phyloP scores from a whole-genome alignment of 176 grass and related monocot genomes.

The Luzula sylvatica region DNA sequence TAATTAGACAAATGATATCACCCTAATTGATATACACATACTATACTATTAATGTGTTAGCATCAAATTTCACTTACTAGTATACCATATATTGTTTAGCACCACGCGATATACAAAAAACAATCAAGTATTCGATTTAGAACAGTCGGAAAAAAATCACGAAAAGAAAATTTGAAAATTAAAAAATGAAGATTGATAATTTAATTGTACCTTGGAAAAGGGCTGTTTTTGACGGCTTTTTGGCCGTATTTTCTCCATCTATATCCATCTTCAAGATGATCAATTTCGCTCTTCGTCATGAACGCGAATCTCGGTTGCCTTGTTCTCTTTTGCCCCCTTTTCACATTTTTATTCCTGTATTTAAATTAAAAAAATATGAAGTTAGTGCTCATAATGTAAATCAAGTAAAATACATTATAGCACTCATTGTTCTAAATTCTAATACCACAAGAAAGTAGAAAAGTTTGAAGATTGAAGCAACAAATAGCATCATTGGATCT shows the following conservation, averaged over 20 bases:
- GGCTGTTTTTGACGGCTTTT: constrained; percentile 91
- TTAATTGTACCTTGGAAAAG: constrained; percentile 59
- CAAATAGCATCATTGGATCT: constrained; percentile 18
- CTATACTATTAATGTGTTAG: too few relatives aligned
- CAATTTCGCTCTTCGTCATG: constrained; percentile 82
- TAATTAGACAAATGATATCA: too few relatives aligned
- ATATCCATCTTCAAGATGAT: constrained; percentile 84
- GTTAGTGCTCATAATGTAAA: too few relatives aligned
- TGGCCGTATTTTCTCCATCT: constrained; percentile 92
- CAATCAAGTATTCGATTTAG: too few relatives aligned
- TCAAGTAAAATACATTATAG: too few relatives aligned
- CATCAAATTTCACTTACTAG: too few relatives aligned
- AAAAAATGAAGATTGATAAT: neutral
- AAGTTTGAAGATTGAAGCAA: too few relatives aligned
- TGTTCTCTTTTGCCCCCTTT: constrained; percentile 56
- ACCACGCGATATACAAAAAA: too few relatives aligned
- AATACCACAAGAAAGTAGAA: too few relatives aligned
- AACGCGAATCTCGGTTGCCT: constrained; percentile 72
- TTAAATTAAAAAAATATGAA: constrained; percentile 3
- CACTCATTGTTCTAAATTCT: too few relatives aligned
- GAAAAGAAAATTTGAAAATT: neutral
- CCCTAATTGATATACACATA: too few relatives aligned
- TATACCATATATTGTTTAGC: too few relatives aligned
- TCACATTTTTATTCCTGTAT: constrained; percentile 20
- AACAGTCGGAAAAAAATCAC: neutral